phyloP scores from a whole-genome alignment of 2,329 filamentous ascomycete genomes.

The Aspergillus sp. region DNA sequence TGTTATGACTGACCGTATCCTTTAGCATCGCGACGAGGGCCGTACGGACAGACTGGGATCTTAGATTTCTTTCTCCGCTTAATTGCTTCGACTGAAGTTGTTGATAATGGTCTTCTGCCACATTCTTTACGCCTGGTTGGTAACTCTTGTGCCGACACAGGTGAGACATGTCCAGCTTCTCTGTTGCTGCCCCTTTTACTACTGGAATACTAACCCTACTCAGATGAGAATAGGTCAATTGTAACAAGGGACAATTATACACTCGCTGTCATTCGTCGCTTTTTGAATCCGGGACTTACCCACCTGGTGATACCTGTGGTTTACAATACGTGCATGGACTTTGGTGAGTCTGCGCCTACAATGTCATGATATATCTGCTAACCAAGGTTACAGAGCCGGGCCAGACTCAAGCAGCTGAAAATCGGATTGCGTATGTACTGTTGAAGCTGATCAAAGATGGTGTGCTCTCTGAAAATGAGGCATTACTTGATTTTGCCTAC shows the following conservation, averaged over 20 bases:
- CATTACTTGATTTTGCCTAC: constrained; percentile 29
- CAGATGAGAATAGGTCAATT: constrained; percentile 36
- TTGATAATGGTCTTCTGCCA: constrained; percentile 26
- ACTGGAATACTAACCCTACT: constrained; percentile 5
- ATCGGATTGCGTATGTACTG: constrained; percentile 30
- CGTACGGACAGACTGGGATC: constrained; percentile 33
- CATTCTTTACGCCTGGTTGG: constrained; percentile 37
- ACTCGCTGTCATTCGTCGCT: constrained; percentile 28
- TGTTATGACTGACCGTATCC: constrained; percentile 2
- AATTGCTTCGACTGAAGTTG: constrained; percentile 22
- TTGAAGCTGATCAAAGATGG: constrained; percentile 28
- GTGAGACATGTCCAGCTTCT: constrained; percentile 13
- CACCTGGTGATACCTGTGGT: constrained; percentile 37
- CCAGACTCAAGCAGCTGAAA: constrained; percentile 30
- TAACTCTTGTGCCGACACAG: constrained; percentile 40
- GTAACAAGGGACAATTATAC: constrained; percentile 35
- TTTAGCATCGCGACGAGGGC: constrained; percentile 32
- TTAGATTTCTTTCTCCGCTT: constrained; percentile 36
- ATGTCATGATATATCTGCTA: constrained; percentile 6
- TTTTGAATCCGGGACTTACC: constrained; percentile 27
- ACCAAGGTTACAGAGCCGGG: constrained; percentile 28
- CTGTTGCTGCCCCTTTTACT: background rate
- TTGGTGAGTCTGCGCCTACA: constrained; percentile 21
- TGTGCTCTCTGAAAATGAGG: constrained; percentile 22
- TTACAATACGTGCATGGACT: constrained; percentile 41